These are phyloP conservation scores for Xylaria longipes DNA, from an alignment of 495 filamentous ascomycete genomes.

Conservation along the genomic window DNA sequence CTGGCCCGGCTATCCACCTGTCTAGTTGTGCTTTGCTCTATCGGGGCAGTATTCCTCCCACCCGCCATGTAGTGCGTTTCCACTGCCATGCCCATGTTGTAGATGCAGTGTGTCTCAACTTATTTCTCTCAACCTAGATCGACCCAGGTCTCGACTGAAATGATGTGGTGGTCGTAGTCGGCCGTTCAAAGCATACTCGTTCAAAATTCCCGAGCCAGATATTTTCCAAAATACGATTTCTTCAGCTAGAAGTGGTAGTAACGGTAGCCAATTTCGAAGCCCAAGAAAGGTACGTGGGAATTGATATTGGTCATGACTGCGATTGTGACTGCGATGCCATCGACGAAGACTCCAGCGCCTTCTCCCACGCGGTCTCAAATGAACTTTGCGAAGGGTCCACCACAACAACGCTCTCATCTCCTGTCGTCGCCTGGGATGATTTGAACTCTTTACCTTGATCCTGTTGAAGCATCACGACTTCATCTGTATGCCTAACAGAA, in stretches of 20 bases:
- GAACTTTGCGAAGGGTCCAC: slow-evolving; percentile 52
- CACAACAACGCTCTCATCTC: slow-evolving; percentile 53
- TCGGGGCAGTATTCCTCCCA: neutral
- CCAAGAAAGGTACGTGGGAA: neutral
- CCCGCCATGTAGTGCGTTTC: no score
- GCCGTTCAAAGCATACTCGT: neutral
- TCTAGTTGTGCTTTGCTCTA: slow-evolving; percentile 4
- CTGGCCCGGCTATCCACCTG: neutral
- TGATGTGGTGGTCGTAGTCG: neutral
- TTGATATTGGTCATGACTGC: neutral
- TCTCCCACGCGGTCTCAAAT: slow-evolving; percentile 72
- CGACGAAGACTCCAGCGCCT: slow-evolving; percentile 45
- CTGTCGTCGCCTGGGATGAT: slow-evolving; percentile 28
- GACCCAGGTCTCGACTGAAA: neutral
- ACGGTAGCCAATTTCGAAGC: neutral
- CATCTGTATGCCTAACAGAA: slow-evolving; percentile 15
- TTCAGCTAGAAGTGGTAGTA: neutral
- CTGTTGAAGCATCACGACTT: slow-evolving; percentile 15
- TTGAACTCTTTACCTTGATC: slow-evolving; percentile 19
- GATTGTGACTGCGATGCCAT: slow-evolving; percentile 12
- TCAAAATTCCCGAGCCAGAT: neutral
- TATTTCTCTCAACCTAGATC: neutral
- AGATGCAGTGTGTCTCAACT: neutral
- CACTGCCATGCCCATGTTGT: neutral
- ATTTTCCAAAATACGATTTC: neutral